Evolutionary conservation across 768 basidiomycete genomes (phyloP).

Genomic region (Amanita rubescens): DNA sequence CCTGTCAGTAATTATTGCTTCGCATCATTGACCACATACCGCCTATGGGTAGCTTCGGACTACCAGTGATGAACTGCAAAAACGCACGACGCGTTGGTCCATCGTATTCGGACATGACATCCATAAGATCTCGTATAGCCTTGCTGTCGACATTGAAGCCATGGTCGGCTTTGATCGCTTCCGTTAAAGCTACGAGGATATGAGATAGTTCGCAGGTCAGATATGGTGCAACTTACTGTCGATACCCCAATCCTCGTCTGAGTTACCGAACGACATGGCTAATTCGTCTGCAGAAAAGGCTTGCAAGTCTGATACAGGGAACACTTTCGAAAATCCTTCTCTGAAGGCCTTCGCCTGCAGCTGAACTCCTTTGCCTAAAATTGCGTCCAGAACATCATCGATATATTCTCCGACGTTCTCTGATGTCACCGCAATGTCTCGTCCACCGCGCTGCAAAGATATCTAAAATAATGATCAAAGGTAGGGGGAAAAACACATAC

Average conservation of each 20-base stretch:
- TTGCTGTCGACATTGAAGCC: constrained; percentile 95
- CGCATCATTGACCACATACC: constrained; percentile 41
- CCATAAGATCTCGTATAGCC: constrained; percentile 81
- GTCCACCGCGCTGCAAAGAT: constrained; percentile 60
- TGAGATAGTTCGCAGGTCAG: constrained; percentile 11
- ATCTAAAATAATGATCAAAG: neutral
- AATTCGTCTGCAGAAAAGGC: constrained; percentile 93
- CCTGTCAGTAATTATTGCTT: neutral
- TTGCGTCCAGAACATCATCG: constrained; percentile 77
- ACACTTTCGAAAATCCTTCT: constrained; percentile 93
- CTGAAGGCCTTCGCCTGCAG: constrained; percentile 86
- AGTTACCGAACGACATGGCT: constrained; percentile 92
- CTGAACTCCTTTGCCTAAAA: constrained; percentile 73
- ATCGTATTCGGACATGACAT: constrained; percentile 81
- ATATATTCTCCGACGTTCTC: constrained; percentile 90
- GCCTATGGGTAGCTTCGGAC: constrained; percentile 93
- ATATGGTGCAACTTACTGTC: constrained; percentile 61
- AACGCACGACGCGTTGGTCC: constrained; percentile 70
- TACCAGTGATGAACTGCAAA: constrained; percentile 96
- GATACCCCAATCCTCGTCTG: constrained; percentile 93
- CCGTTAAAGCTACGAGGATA: constrained; percentile 58
- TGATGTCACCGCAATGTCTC: constrained; percentile 72
- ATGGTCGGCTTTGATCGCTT: constrained; percentile 94
- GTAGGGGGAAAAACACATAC: constrained; percentile 33
- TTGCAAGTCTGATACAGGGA: constrained; percentile 84